Conservation (phyloP, 371 early-diverging fungal species). For the Choanephora cucurbitarum region DNA sequence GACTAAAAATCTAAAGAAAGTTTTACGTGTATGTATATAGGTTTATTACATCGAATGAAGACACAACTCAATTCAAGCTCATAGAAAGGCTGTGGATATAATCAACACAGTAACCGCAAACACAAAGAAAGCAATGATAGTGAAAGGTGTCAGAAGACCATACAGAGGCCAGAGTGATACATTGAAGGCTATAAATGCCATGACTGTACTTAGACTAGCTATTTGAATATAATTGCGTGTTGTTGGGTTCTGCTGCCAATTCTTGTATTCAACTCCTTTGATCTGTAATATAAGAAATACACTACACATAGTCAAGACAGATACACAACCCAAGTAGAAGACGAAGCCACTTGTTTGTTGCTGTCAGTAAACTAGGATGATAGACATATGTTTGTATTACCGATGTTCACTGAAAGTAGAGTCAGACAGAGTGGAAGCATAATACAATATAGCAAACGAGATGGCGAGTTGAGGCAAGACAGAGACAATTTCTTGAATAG, state of each 20-base stretch:
- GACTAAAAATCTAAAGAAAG: too few relatives aligned
- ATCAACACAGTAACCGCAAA: constrained; percentile 14
- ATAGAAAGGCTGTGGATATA: constrained; percentile 10
- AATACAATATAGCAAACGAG: constrained; percentile 21
- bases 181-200: constrained; percentile 24
- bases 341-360: constrained; percentile 9
- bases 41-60: too few relatives aligned
- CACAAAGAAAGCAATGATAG: constrained; percentile 11
- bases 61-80: constrained; percentile 35
- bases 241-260: constrained; percentile 24
- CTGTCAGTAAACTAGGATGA: too few relatives aligned
- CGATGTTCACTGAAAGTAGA: constrained; percentile 4
- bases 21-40: too few relatives aligned
- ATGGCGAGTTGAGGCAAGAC: constrained; percentile 27
- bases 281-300: constrained; percentile 20
- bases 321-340: constrained; percentile 15
- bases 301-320: constrained; percentile 8
- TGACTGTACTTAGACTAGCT: constrained; percentile 17
- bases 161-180: constrained; percentile 19
- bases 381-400: constrained; percentile 2
- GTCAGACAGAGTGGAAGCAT: constrained; percentile 4
- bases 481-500: constrained; percentile 15
- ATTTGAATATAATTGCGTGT: constrained; percentile 26
- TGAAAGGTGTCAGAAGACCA: constrained; percentile 20
- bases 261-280: constrained; percentile 24